phyloP scores from a whole-genome alignment of 78 protist genomes.

The Monocercomonoides exilis region DNA sequence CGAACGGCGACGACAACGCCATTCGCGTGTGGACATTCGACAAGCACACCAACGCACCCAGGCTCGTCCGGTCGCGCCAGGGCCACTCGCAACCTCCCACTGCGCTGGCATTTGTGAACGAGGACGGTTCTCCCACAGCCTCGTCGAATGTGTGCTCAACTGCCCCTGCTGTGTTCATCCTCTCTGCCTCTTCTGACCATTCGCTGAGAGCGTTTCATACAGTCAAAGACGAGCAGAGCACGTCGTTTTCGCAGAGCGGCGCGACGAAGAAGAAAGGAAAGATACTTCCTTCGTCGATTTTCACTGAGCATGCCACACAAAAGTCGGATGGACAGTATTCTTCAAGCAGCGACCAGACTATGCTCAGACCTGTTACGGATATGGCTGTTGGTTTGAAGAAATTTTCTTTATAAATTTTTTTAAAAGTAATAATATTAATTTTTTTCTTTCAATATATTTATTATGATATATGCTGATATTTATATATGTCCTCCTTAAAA shows the following conservation, averaged over 20 bases:
- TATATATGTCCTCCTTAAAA: too few species aligned
- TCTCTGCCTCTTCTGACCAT: background rate
- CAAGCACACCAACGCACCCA: background rate
- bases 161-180: background rate
- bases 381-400: constrained; percentile 1
- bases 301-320: background rate
- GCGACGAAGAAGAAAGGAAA: background rate
- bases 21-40: background rate
- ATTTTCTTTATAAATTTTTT: too few species aligned
- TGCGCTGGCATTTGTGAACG: background rate
- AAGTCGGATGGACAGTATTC: background rate
- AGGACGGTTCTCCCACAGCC: too few species aligned
- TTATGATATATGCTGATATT: too few species aligned
- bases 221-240: background rate
- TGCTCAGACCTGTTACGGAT: background rate
- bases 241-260: background rate
- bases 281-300: background rate
- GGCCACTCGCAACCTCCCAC: background rate
- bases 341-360: background rate
- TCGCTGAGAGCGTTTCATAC: background rate
- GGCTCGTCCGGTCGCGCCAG: background rate
- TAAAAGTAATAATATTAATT: too few species aligned
- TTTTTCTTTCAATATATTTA: too few species aligned
- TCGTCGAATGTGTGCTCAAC: background rate
- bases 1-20: background rate